A percentile compares a stretch with the other conserved stretches of the same genome.
These are phyloP conservation scores for Debaryomyces coudertii DNA, from an alignment of 1,139 yeast species.

Conservation along the genomic window DNA sequence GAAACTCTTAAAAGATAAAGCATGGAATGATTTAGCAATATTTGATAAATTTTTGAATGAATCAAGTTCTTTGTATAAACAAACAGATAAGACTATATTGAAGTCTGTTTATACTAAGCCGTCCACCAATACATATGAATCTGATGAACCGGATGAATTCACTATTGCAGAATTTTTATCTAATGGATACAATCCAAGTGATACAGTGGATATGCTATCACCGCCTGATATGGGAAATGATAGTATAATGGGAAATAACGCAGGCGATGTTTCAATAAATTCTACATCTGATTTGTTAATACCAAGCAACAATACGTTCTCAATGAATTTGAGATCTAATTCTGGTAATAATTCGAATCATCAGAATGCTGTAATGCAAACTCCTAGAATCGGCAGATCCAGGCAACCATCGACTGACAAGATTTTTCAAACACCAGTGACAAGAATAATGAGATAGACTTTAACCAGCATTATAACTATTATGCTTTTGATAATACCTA, in stretches of 20 bases:
- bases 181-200: constrained; percentile 33
- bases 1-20: constrained; percentile 31
- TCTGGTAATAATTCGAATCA: constrained; percentile 17
- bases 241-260: constrained; percentile 27
- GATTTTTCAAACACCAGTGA: constrained; percentile 46
- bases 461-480: neutral
- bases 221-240: constrained; percentile 32
- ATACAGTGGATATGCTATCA: constrained; percentile 17
- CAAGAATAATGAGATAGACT: constrained; percentile 37
- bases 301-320: constrained; percentile 35
- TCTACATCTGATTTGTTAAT: constrained; percentile 34
- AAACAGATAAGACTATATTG: constrained; percentile 36
- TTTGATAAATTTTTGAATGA: constrained; percentile 34
- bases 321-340: constrained; percentile 22
- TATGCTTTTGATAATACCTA: too few species aligned
- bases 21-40: constrained; percentile 42
- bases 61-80: constrained; percentile 20
- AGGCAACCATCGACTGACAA: constrained; percentile 45
- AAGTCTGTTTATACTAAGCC: constrained; percentile 30
- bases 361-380: constrained; percentile 27
- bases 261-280: constrained; percentile 36
- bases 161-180: constrained; percentile 40
- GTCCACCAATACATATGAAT: constrained; percentile 13
- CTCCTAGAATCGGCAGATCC: constrained; percentile 43
- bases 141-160: constrained; percentile 18